phyloP scores from a whole-genome alignment of 371 early-diverging fungal species.

The Mycotypha africana region DNA sequence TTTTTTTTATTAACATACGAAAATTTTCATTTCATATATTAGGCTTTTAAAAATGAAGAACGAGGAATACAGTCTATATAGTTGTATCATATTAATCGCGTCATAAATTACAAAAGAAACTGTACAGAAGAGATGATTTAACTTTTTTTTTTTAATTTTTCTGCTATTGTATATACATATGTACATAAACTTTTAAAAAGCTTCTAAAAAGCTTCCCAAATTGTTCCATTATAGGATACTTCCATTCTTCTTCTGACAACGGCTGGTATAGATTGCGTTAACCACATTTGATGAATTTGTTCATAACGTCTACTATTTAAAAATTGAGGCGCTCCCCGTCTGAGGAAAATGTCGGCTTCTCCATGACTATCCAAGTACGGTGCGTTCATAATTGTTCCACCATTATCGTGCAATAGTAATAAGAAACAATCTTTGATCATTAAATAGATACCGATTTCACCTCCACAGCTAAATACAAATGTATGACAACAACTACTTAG shows the following conservation, averaged over 20 bases:
- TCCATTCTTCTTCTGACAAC: slow-evolving; percentile 89
- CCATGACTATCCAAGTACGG: slow-evolving; percentile 96
- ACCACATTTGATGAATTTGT: slow-evolving; percentile 81
- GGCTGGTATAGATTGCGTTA: slow-evolving; percentile 80
- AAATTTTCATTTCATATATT: not conserved
- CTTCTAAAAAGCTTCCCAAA: slow-evolving; percentile 27
- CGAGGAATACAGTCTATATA: too few species aligned
- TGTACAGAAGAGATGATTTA: too few species aligned
- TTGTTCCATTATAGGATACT: slow-evolving; percentile 22
- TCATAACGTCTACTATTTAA: slow-evolving; percentile 84
- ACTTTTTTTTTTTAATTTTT: not conserved
- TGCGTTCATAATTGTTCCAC: slow-evolving; percentile 80
- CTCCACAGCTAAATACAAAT: slow-evolving; percentile 76
- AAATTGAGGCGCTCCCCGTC: slow-evolving; percentile 85
- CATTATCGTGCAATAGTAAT: slow-evolving; percentile 72
- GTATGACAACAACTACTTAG: too few species aligned
- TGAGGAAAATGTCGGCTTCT: slow-evolving; percentile 62
- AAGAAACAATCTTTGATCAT: slow-evolving; percentile 80
- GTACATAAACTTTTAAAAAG: not conserved
- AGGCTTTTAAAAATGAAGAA: slow-evolving; percentile 2
- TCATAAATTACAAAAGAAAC: too few species aligned
- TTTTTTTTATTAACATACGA: not conserved
- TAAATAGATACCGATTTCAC: slow-evolving; percentile 87
- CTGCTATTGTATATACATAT: not conserved
- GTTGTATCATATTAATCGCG: too few species aligned